Conservation (phyloP, 805 yeast genomes). For the Tetrapisispora iriomotensis region DNA sequence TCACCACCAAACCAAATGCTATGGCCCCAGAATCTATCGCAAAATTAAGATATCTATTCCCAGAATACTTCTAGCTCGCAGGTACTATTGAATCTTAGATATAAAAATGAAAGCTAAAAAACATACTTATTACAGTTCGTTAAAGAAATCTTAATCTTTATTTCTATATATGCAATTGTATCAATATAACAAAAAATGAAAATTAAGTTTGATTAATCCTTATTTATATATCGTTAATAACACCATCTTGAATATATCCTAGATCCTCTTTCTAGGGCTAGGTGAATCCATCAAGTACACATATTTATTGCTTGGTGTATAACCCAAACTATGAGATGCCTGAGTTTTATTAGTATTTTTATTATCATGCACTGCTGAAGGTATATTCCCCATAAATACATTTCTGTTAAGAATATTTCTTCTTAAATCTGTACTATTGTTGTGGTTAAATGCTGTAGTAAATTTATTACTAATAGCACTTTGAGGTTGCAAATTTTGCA, state of each 20-base stretch:
- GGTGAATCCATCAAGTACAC: constrained; percentile 29
- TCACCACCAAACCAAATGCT: constrained; percentile 66
- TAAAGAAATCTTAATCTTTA: not conserved
- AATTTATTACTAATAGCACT: constrained; percentile 11
- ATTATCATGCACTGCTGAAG: not conserved
- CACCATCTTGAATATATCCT: not conserved
- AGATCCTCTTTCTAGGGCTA: constrained; percentile 18
- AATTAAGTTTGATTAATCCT: too few relatives aligned
- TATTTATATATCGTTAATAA: too few relatives aligned
- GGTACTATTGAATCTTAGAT: not conserved
- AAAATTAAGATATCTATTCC: constrained; percentile 80
- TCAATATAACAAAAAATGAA: too few relatives aligned
- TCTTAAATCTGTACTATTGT: constrained; percentile 7
- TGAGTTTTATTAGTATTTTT: not conserved
- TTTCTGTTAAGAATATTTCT: not conserved
- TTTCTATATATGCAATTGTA: constrained; percentile 2
- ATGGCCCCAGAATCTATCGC: constrained; percentile 62
- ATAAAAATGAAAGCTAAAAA: not conserved
- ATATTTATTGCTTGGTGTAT: constrained; percentile 29
- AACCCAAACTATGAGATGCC: constrained; percentile 12
- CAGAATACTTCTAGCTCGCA: constrained; percentile 65
- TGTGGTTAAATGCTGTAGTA: constrained; percentile 16
- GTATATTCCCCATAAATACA: not conserved
- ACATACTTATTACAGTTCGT: not conserved
- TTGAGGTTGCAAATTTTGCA: not conserved